Base-by-base conservation (phyloP, 108 stramenopile species). In the Fragilariopsis cylindrus region DNA sequence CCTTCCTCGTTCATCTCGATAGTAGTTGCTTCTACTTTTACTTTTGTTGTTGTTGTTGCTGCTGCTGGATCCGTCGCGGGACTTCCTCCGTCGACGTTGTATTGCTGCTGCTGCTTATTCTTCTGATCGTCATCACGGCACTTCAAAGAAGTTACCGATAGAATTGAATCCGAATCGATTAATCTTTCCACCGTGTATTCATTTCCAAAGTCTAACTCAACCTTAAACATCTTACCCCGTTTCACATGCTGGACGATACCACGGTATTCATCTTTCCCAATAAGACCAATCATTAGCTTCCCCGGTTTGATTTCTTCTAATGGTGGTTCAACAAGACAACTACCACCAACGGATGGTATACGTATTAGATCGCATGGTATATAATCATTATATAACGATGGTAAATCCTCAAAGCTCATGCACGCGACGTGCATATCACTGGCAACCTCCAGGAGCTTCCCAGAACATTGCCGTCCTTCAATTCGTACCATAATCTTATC, bases 321-420 rank as follows among this genome's bases (percentile, higher is more conserved):
- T 7, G 65, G 18, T n/a, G 84, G 77, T 73, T 84, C 84, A 15
- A 55, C 74, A n/a, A 80, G 45, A 18, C 58, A 70, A 45, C 77
- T 75, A 70, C 81, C 75, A 21, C 80, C 49, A 5, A 87, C 30
- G 3, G 78, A 63, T 3, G 62, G 45, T 3, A 43, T 44, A 15
- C 62, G 62, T n/a, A 63, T n/a, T 5, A n/a, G 70, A 40, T 81
- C 78, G 48, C 45, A 54, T 21, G 87, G 87, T 16, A 72, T 78
- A 73, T 74, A 90, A 50, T 90, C 89, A 72, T 88, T 78, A 60
- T 86, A 90, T 15, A 82, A 45, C 39, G 77, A 75, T 9, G 89
- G 89, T 41, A 85, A 83, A 54, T 79, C 85, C 42, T 88, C 87
- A 70, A 82, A 90, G 9, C 73, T 79, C 21, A 90, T 46, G 45